A percentile compares a stretch with the other conserved stretches of the same genome.
These are phyloP conservation scores for Heliocybe sulcata DNA, from an alignment of 1,284 basidiomycete species.

Conservation along the genomic window DNA sequence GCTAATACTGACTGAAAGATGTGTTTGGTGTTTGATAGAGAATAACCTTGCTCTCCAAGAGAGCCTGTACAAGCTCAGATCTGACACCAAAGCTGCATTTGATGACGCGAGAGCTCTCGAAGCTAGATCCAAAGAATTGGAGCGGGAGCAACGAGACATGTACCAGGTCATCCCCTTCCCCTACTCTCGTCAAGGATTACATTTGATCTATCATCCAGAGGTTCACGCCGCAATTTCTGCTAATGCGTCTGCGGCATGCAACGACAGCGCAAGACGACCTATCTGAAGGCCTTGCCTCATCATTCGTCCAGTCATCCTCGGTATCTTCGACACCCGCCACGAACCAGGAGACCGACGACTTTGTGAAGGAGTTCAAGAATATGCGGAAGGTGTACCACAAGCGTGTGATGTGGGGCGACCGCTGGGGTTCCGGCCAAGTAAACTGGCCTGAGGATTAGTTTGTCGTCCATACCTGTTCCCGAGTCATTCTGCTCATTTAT, in stretches of 20 bases:
- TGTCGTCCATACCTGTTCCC: not conserved
- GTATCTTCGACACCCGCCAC: constrained; percentile 24
- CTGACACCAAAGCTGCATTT: constrained; percentile 80
- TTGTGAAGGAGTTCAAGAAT: constrained; percentile 84
- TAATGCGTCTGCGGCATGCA: constrained; percentile 80
- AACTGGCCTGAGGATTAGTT: constrained; percentile 62
- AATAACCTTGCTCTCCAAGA: constrained; percentile 74
- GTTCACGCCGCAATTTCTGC: constrained; percentile 78
- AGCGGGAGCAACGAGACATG: constrained; percentile 79
- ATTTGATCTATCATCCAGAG: too few species aligned
- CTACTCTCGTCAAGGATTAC: too few species aligned
- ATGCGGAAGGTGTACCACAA: constrained; percentile 85
- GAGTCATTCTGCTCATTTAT: not conserved
- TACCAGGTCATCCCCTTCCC: constrained; percentile 84
- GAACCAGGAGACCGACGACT: constrained; percentile 70
- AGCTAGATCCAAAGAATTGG: constrained; percentile 75
- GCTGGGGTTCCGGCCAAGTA: constrained; percentile 80
- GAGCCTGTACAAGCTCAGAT: constrained; percentile 61
- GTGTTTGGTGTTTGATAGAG: constrained; percentile 35
- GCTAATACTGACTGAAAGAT: too few species aligned
- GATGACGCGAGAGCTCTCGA: constrained; percentile 78
- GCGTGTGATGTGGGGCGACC: constrained; percentile 80
- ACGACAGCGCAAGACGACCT: constrained; percentile 83
- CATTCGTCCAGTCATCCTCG: constrained; percentile 63
- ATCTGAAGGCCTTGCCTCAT: constrained; percentile 75